These are phyloP conservation scores for Xylaria sp. DNA, from an alignment of 495 filamentous ascomycete species.

Conservation along the genomic window DNA sequence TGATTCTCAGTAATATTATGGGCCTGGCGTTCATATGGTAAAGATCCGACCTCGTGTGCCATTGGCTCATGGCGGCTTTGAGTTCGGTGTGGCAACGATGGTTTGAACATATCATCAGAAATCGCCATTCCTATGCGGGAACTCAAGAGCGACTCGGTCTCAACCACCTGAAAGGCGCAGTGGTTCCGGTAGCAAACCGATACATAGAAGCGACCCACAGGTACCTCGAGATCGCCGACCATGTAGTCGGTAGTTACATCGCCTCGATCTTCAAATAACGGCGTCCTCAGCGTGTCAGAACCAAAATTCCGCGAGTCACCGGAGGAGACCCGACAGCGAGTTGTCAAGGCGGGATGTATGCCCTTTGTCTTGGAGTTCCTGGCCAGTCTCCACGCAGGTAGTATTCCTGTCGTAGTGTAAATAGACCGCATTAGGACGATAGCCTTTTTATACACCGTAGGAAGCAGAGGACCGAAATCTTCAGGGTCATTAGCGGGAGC, in stretches of 20 bases:
- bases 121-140: slow-evolving; percentile 90
- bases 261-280: slow-evolving; percentile 70
- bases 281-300: slow-evolving; percentile 72
- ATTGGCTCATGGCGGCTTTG: slow-evolving; percentile 49
- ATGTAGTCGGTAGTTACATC: slow-evolving; percentile 76
- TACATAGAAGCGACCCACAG: slow-evolving; percentile 82
- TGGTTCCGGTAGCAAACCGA: slow-evolving; percentile 84
- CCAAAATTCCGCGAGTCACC: slow-evolving; percentile 59
- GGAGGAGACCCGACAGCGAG: slow-evolving; percentile 78
- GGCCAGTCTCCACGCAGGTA: slow-evolving; percentile 88
- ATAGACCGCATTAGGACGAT: slow-evolving; percentile 93
- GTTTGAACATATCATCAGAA: slow-evolving; percentile 85
- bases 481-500: slow-evolving; percentile 57
- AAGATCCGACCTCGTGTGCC: slow-evolving; percentile 71
- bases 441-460: slow-evolving; percentile 93
- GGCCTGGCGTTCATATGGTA: slow-evolving; percentile 62
- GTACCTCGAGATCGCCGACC: slow-evolving; percentile 83
- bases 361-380: slow-evolving; percentile 71
- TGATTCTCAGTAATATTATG: slow-evolving; percentile 67
- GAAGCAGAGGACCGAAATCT: slow-evolving; percentile 74
- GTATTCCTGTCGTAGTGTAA: slow-evolving; percentile 80
- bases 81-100: slow-evolving; percentile 62
- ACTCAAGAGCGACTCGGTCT: slow-evolving; percentile 87
- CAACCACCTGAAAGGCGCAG: slow-evolving; percentile 89
- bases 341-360: slow-evolving; percentile 67